Evolutionary conservation across 2,329 filamentous ascomycete species (phyloP).

Genomic region (Pyrenochaeta sp.): DNA sequence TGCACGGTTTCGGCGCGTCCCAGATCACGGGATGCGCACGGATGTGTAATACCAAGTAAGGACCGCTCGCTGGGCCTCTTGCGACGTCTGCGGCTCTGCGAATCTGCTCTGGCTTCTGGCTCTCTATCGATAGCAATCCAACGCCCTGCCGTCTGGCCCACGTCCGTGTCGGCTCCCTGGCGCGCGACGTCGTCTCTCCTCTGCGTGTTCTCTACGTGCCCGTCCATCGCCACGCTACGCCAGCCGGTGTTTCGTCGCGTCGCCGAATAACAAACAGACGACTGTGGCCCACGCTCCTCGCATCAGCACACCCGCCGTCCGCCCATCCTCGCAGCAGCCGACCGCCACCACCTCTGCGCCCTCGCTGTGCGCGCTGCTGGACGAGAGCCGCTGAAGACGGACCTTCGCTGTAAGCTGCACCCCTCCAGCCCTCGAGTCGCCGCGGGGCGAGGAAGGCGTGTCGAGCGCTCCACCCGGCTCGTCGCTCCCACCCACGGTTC

Average conservation of each 20-base stretch:
- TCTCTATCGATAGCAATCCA: slow-evolving; percentile 23
- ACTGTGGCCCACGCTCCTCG: too few relatives aligned
- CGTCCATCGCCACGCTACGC: slow-evolving; percentile 12
- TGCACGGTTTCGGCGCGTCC: slow-evolving; percentile 4
- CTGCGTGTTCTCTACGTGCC: neutral
- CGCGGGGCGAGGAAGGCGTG: slow-evolving; percentile 12
- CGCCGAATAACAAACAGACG: slow-evolving; percentile 22
- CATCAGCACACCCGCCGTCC: slow-evolving; percentile 10
- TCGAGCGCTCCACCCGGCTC: slow-evolving; percentile 5
- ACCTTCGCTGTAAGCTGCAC: slow-evolving; percentile 20
- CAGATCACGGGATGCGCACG: slow-evolving; percentile 10
- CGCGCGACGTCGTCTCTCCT: slow-evolving; percentile 14
- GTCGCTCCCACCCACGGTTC: slow-evolving; percentile 17
- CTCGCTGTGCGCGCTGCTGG: too few relatives aligned
- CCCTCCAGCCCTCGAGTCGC: slow-evolving; percentile 20
- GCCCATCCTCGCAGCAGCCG: neutral
- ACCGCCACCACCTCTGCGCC: slow-evolving; percentile 1
- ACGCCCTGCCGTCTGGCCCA: slow-evolving; percentile 7
- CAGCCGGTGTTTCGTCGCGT: slow-evolving; percentile 17
- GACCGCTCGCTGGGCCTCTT: slow-evolving; percentile 18
- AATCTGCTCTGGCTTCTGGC: slow-evolving; percentile 16
- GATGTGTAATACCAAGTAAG: slow-evolving; percentile 5
- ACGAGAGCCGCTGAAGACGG: too few relatives aligned
- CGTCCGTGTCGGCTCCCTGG: slow-evolving; percentile 9
- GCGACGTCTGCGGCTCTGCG: slow-evolving; percentile 21